phyloP scores from a whole-genome alignment of 768 basidiomycete species.

The Exsudoporus frostii region DNA sequence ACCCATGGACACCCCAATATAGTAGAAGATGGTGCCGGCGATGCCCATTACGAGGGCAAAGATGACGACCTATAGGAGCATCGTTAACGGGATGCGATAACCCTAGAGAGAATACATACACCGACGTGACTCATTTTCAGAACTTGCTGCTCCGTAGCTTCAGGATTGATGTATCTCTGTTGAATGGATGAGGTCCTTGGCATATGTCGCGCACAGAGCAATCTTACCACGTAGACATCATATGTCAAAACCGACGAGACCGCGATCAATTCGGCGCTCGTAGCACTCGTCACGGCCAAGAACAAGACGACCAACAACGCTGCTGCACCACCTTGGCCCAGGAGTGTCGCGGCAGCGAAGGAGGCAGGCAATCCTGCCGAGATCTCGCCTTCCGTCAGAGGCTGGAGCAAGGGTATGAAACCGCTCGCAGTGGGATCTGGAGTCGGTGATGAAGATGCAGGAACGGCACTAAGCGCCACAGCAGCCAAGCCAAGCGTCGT shows the following conservation, averaged over 20 bases:
- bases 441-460: constrained; percentile 25
- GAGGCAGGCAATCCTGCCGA: constrained; percentile 87
- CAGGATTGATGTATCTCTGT: constrained; percentile 76
- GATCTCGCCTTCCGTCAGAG: constrained; percentile 58
- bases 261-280: constrained; percentile 88
- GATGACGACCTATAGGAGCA: constrained; percentile 47
- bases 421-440: constrained; percentile 48
- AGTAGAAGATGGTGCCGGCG: constrained; percentile 83
- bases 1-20: constrained; percentile 89
- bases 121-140: constrained; percentile 65
- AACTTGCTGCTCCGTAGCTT: constrained; percentile 72
- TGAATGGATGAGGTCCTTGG: background rate
- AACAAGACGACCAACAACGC: constrained; percentile 80
- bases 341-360: constrained; percentile 76
- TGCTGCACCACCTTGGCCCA: constrained; percentile 77
- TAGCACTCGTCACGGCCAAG: constrained; percentile 82
- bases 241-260: constrained; percentile 82
- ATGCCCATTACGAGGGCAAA: constrained; percentile 79
- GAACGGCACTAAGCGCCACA: constrained; percentile 64
- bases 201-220: background rate
- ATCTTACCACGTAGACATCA: constrained; percentile 72
- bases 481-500: constrained; percentile 87
- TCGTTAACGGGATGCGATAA: background rate
- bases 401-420: constrained; percentile 39
- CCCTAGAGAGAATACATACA: constrained; percentile 34